Conservation (phyloP, 306 rosid genomes). For the Vachellia collinsii region DNA sequence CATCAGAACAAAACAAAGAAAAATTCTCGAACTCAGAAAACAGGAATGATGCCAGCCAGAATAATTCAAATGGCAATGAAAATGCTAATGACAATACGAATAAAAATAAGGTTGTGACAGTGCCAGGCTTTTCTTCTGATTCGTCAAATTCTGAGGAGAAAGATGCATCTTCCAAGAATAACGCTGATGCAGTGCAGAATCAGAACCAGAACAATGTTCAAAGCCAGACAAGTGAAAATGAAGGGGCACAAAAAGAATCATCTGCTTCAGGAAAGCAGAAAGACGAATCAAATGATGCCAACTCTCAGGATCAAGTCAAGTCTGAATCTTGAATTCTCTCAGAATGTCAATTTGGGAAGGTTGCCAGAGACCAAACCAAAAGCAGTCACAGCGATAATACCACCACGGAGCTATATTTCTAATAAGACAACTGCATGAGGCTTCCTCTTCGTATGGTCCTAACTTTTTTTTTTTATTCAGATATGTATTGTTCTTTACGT, state of each 20-base stretch:
- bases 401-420: slow-evolving; percentile 55
- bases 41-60: slow-evolving; percentile 40
- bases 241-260: slow-evolving; percentile 48
- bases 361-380: slow-evolving; percentile 61
- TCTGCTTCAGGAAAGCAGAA: slow-evolving; percentile 48
- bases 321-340: slow-evolving; percentile 56
- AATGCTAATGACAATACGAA: slow-evolving; percentile 38
- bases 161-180: slow-evolving; percentile 34
- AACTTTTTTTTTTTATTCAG: neutral
- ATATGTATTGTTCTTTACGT: slow-evolving; percentile 19
- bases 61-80: slow-evolving; percentile 38
- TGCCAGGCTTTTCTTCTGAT: slow-evolving; percentile 15
- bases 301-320: slow-evolving; percentile 42
- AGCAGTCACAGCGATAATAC: slow-evolving; percentile 46
- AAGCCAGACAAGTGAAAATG: slow-evolving; percentile 43
- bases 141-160: slow-evolving; percentile 36
- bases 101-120: slow-evolving; percentile 35
- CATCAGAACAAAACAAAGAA: slow-evolving; percentile 48
- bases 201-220: slow-evolving; percentile 41
- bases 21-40: slow-evolving; percentile 49
- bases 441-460: slow-evolving; percentile 30
- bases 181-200: slow-evolving; percentile 37
- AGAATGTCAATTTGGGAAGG: slow-evolving; percentile 70
- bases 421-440: slow-evolving; percentile 30
- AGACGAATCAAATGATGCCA: slow-evolving; percentile 42